Percentiles rank a stretch among this genome's conserved stretches.
These are phyloP conservation scores for Petunia hybrid DNA, from an alignment of 305 asterid species.

Conservation along the genomic window DNA sequence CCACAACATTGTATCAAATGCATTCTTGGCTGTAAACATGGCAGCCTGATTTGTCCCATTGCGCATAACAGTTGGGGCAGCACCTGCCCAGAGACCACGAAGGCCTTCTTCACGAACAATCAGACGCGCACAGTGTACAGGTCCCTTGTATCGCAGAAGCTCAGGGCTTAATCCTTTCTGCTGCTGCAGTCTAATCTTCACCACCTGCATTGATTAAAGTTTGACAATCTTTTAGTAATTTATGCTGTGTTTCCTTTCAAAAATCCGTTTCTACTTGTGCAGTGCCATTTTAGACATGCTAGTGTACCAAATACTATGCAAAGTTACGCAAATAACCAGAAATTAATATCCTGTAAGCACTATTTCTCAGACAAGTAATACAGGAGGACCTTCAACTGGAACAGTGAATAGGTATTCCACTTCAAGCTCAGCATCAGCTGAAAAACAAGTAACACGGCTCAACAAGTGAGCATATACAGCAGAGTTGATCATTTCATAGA, in stretches of 20 bases:
- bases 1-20: slow-evolving; percentile 84
- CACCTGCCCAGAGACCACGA: slow-evolving; percentile 93
- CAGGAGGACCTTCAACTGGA: slow-evolving; percentile 3
- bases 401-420: background rate
- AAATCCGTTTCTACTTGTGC: background rate
- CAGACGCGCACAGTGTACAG: slow-evolving; percentile 78
- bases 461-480: slow-evolving; percentile 6
- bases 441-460: background rate
- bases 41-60: slow-evolving; percentile 98
- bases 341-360: background rate
- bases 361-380: background rate
- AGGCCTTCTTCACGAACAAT: slow-evolving; percentile 87
- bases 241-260: background rate
- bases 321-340: slow-evolving; percentile 20
- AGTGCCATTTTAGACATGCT: background rate
- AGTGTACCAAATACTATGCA: background rate
- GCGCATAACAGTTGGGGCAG: slow-evolving; percentile 97
- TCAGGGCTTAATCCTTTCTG: slow-evolving; percentile 89
- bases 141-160: slow-evolving; percentile 91
- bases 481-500: slow-evolving; percentile 20
- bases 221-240: background rate
- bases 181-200: slow-evolving; percentile 94
- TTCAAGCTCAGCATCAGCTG: background rate
- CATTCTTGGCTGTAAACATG: slow-evolving; percentile 93
- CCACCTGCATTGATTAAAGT: slow-evolving; percentile 63